phyloP scores from a whole-genome alignment of 1,139 yeast genomes.

The Zygosaccharomyces pseudobailii region DNA sequence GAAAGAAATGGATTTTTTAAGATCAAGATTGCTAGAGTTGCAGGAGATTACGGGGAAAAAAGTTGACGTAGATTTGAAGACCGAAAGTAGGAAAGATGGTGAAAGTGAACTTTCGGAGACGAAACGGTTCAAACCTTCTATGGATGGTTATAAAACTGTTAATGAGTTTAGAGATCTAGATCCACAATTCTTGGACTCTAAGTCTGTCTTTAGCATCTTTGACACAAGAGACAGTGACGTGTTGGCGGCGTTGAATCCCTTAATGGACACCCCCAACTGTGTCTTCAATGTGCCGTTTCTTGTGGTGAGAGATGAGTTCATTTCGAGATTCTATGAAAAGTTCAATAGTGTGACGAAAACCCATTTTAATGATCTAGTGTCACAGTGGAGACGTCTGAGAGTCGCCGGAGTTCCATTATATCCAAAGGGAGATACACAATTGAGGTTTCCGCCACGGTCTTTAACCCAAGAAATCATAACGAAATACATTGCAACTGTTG shows the following conservation, averaged over 20 bases:
- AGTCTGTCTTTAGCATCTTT: constrained; percentile 19
- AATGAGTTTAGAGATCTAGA: constrained; percentile 26
- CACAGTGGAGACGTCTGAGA: constrained; percentile 14
- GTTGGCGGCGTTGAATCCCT: constrained; percentile 11
- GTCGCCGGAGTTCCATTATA: constrained; percentile 5
- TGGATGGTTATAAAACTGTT: constrained; percentile 6
- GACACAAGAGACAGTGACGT: constrained; percentile 7
- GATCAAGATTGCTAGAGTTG: constrained; percentile 27
- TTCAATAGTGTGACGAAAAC: constrained; percentile 11
- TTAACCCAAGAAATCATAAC: constrained; percentile 18
- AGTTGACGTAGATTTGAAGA: constrained; percentile 17
- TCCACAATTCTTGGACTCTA: constrained; percentile 23
- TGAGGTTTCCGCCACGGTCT: constrained; percentile 20
- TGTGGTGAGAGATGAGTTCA: constrained; percentile 19
- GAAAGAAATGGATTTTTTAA: constrained; percentile 29
- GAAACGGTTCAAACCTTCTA: constrained; percentile 6
- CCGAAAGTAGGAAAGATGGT: constrained; percentile 3
- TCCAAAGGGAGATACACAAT: constrained; percentile 8
- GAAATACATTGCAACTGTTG: constrained; percentile 16
- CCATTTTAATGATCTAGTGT: constrained; percentile 11
- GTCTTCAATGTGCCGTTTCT: constrained; percentile 14
- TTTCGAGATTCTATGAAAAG: constrained; percentile 16
- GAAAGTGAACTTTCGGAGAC: constrained; percentile 4
- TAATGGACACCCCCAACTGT: constrained; percentile 13
- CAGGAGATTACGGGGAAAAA: constrained; percentile 29